Conservation (phyloP, 2,329 filamentous ascomycete genomes). For the Trichoderma sp. region DNA sequence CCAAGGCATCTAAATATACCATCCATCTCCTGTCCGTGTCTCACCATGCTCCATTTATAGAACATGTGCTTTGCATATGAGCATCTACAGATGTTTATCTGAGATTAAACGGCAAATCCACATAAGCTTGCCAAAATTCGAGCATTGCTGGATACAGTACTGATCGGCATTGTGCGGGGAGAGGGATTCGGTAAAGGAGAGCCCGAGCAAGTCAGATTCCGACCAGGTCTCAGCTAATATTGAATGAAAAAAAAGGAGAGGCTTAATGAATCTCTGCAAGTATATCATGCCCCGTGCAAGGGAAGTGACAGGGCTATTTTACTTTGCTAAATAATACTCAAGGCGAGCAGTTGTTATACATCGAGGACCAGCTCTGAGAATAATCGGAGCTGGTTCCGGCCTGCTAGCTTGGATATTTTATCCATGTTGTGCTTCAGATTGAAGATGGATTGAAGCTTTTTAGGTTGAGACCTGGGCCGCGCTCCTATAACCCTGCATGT, state of each 20-base stretch:
- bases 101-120: neutral
- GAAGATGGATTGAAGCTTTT: neutral
- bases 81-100: neutral
- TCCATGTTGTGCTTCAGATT: neutral
- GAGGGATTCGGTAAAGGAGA: neutral
- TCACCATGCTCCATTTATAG: neutral
- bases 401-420: neutral
- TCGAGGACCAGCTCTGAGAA: neutral
- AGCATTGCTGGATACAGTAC: neutral
- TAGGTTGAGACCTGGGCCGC: neutral
- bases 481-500: neutral
- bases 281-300: neutral
- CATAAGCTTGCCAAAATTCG: neutral
- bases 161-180: constrained; percentile 3
- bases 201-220: neutral
- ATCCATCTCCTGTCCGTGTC: neutral
- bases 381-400: neutral
- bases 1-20: neutral
- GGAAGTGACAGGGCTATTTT: neutral
- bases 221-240: neutral
- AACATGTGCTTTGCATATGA: neutral
- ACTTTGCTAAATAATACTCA: neutral
- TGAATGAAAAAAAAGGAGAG: neutral
- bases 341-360: neutral
- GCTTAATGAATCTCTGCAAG: neutral